Percentiles rank a stretch among this genome's conserved stretches.
Conservation (phyloP, 2,329 filamentous ascomycete species). For the Amylocarpus encephaloides region DNA sequence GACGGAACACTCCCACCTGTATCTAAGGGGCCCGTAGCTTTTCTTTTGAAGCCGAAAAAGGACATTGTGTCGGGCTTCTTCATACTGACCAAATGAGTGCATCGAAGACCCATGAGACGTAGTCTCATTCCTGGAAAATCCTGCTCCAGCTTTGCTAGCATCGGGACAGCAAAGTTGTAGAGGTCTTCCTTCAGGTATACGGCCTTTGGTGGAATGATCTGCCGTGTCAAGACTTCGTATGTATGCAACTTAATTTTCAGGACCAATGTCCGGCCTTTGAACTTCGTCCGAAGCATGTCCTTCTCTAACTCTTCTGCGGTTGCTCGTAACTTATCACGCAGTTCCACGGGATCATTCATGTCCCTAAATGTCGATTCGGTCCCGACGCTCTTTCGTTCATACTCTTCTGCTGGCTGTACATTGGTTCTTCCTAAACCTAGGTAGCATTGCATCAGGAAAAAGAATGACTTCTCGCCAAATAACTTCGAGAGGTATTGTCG, state of each 20-base stretch:
- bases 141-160: constrained; percentile 76
- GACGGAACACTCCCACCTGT: constrained; percentile 8
- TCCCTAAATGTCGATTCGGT: constrained; percentile 90
- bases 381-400: constrained; percentile 87
- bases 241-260: constrained; percentile 93
- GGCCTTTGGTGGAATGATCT: constrained; percentile 67
- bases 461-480: constrained; percentile 86
- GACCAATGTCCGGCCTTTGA: constrained; percentile 85
- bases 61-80: constrained; percentile 70
- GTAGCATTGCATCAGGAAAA: constrained; percentile 78
- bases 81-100: constrained; percentile 79
- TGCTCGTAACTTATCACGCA: constrained; percentile 71
- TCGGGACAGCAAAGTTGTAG: constrained; percentile 73
- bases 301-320: constrained; percentile 83
- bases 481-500: constrained; percentile 68
- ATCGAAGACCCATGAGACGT: constrained; percentile 80
- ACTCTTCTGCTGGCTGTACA: constrained; percentile 80
- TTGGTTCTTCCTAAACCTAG: constrained; percentile 80
- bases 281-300: constrained; percentile 71
- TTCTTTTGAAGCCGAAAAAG: constrained; percentile 65
- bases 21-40: constrained; percentile 19
- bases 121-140: constrained; percentile 75
- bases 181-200: constrained; percentile 72
- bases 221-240: constrained; percentile 83
- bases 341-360: constrained; percentile 58